These are phyloP conservation scores for Daldinia decipiens DNA, from an alignment of 495 filamentous ascomycete genomes.

Conservation along the genomic window DNA sequence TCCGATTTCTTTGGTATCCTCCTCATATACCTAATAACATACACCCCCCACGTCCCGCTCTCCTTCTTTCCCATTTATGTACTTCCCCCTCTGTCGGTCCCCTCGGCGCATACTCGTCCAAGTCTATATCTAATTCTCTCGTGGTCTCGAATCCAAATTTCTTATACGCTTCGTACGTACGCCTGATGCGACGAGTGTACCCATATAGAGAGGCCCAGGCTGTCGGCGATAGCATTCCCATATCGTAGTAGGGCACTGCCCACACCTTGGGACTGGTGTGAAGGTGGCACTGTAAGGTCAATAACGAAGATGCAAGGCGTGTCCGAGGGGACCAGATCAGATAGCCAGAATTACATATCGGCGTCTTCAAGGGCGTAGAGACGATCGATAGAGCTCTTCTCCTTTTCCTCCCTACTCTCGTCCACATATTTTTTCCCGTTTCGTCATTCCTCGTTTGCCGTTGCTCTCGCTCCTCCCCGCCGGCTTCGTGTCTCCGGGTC, in stretches of 20 bases:
- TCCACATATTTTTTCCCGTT: neutral
- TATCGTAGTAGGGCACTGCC: slow-evolving; percentile 56
- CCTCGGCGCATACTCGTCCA: slow-evolving; percentile 48
- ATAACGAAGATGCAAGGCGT: slow-evolving; percentile 44
- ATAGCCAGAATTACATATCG: slow-evolving; percentile 41
- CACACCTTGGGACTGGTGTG: slow-evolving; percentile 50
- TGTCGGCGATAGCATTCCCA: slow-evolving; percentile 57
- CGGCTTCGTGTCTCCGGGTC: slow-evolving; percentile 15
- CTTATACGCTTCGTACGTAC: slow-evolving; percentile 41
- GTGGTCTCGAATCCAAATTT: slow-evolving; percentile 43
- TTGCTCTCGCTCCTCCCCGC: slow-evolving; percentile 1
- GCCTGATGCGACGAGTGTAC: slow-evolving; percentile 47
- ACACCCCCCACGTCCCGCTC: slow-evolving; percentile 40
- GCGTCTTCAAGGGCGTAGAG: slow-evolving; percentile 40
- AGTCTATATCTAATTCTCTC: slow-evolving; percentile 38
- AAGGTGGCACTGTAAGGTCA: slow-evolving; percentile 39
- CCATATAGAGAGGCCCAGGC: slow-evolving; percentile 47
- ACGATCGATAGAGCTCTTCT: slow-evolving; percentile 32
- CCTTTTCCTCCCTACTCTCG: neutral
- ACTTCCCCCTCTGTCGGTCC: slow-evolving; percentile 23
- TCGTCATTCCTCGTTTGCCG: neutral
- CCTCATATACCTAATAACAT: slow-evolving; percentile 46
- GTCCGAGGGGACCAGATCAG: slow-evolving; percentile 36
- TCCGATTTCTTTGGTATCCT: slow-evolving; percentile 17
- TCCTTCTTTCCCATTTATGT: slow-evolving; percentile 29